Evolutionary conservation across 2,329 filamentous ascomycete genomes (phyloP).

Genomic region (Ophiostoma quercus): DNA sequence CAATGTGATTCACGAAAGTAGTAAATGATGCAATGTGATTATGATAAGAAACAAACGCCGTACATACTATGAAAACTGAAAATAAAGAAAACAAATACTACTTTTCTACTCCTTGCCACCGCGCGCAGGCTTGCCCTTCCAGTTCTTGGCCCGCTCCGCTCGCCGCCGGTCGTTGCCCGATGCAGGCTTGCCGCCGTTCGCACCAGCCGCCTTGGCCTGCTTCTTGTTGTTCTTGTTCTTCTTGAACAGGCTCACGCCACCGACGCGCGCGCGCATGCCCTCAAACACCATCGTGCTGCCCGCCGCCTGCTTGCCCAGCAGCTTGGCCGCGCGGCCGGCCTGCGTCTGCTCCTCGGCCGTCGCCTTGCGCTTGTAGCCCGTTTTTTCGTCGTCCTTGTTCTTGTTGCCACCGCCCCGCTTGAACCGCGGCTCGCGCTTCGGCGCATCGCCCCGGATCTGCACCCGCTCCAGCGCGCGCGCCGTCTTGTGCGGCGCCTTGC

Average conservation of each 20-base stretch:
- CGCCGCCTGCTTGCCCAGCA: constrained; percentile 62
- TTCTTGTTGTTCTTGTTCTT: constrained; percentile 24
- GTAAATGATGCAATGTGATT: no score
- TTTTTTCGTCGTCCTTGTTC: constrained; percentile 28
- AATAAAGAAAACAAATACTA: not conserved
- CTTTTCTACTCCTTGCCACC: not conserved
- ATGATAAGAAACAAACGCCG: not conserved
- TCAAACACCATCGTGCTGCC: constrained; percentile 68
- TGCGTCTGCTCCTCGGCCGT: constrained; percentile 62
- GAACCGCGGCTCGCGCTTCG: no score
- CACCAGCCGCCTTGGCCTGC: not conserved
- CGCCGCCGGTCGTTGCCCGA: constrained; percentile 11
- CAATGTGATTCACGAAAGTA: no score
- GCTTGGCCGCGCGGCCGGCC: constrained; percentile 66
- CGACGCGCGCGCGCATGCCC: constrained; percentile 66
- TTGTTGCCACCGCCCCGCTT: constrained; percentile 21
- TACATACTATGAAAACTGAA: not conserved
- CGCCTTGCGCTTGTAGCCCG: constrained; percentile 63
- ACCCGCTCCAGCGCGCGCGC: constrained; percentile 45
- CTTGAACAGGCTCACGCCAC: constrained; percentile 53
- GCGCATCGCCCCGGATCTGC: constrained; percentile 13
- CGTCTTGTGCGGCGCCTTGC: constrained; percentile 66
- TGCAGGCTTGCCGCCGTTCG: not conserved
- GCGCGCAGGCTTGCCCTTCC: constrained; percentile 10
- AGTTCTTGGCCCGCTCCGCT: constrained; percentile 10